These are phyloP conservation scores for Alloteropsis angusta DNA, from an alignment of 202 grass and related monocot genomes.

Conservation along the genomic window DNA sequence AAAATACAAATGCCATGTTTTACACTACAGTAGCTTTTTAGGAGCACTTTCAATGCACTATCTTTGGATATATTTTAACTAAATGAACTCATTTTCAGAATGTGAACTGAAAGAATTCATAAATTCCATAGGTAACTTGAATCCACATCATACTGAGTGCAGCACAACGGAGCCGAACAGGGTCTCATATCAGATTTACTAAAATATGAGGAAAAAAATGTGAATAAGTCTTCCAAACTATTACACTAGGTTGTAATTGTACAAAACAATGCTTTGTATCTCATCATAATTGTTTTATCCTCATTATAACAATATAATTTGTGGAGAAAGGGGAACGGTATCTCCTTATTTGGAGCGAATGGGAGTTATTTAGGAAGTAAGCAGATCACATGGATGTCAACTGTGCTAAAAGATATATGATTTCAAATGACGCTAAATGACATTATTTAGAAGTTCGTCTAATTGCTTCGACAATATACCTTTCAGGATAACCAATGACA, in stretches of 20 bases:
- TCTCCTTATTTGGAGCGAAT: not conserved
- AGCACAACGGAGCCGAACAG: not conserved
- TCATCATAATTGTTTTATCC: not conserved
- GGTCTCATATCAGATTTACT: not conserved
- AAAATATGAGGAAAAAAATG: not conserved
- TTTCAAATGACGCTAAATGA: not conserved
- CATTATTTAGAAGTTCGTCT: slow-evolving; percentile 3
- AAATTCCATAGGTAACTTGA: not conserved
- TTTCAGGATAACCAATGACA: slow-evolving; percentile 44
- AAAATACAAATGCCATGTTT: not conserved
- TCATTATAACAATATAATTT: not conserved
- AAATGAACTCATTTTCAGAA: not conserved
- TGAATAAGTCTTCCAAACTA: not conserved
- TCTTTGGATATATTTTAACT: not conserved
- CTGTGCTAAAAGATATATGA: not conserved
- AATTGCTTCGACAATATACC: slow-evolving; percentile 24
- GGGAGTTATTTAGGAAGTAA: not conserved
- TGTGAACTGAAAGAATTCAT: not conserved
- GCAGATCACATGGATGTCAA: not conserved
- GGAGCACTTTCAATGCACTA: not conserved
- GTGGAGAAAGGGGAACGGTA: slow-evolving; percentile 1
- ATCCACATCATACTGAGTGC: not conserved
- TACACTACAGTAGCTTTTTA: not conserved
- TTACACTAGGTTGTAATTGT: not conserved
- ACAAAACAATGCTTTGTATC: not conserved